A percentile compares a stretch with the other conserved stretches of the same genome.
These are phyloP conservation scores for Trichophyton rubrum DNA, from an alignment of 2,329 filamentous ascomycete species.

Conservation along the genomic window DNA sequence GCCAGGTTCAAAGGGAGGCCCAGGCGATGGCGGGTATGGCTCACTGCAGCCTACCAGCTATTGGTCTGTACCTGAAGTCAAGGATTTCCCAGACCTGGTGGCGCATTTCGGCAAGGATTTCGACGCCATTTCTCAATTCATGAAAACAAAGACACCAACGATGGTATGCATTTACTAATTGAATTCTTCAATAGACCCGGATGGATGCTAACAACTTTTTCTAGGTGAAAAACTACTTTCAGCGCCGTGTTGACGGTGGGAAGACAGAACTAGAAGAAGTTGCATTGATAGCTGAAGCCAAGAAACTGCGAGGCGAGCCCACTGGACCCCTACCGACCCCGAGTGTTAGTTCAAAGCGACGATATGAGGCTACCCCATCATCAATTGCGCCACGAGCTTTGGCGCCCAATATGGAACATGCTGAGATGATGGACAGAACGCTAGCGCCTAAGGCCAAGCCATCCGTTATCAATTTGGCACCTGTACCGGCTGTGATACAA, in stretches of 20 bases:
- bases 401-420: slow-evolving; percentile 31
- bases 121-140: slow-evolving; percentile 37
- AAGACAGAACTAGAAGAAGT: slow-evolving; percentile 35
- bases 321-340: slow-evolving; percentile 33
- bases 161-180: slow-evolving; percentile 30
- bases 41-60: slow-evolving; percentile 37
- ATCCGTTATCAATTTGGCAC: slow-evolving; percentile 16
- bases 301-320: slow-evolving; percentile 34
- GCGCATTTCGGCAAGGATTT: slow-evolving; percentile 38
- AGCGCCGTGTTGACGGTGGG: slow-evolving; percentile 32
- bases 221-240: slow-evolving; percentile 40
- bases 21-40: slow-evolving; percentile 20
- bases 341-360: slow-evolving; percentile 34
- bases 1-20: slow-evolving; percentile 1
- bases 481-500: slow-evolving; percentile 20
- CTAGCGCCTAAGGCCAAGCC: slow-evolving; percentile 22
- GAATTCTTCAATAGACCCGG: not conserved
- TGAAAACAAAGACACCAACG: slow-evolving; percentile 41
- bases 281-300: slow-evolving; percentile 32
- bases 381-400: slow-evolving; percentile 30
- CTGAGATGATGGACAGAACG: slow-evolving; percentile 24
- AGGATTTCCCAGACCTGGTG: slow-evolving; percentile 35
- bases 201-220: slow-evolving; percentile 4
- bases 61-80: slow-evolving; percentile 40
- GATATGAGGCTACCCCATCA: slow-evolving; percentile 36